A percentile compares a stretch with the other conserved stretches of the same genome.
Conservation (phyloP, 139 green algal species). For the Diplosphaera chodatii region DNA sequence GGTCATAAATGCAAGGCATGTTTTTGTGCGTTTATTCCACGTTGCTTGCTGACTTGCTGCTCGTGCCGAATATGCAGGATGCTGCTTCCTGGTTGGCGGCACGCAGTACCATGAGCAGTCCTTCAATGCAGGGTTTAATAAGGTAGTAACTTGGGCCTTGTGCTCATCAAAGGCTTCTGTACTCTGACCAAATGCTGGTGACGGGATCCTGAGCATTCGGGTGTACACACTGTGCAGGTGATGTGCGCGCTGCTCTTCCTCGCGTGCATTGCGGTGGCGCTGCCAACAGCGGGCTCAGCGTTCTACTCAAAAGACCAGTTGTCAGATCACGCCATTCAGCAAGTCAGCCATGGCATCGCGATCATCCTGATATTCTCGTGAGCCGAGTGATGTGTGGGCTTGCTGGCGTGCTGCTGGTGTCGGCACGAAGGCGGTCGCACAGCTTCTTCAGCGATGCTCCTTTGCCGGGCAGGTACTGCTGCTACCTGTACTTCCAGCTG, state of each 20-base stretch:
- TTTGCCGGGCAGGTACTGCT: conserved; percentile 60
- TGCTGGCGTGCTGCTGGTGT: no score
- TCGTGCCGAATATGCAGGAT: conserved; percentile 39
- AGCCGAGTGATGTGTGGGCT: conserved; percentile 1
- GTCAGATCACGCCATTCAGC: conserved; percentile 20
- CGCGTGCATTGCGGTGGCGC: conserved; percentile 63
- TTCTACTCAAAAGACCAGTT: conserved; percentile 27
- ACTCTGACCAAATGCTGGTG: no score
- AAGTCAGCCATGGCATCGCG: conserved; percentile 52
- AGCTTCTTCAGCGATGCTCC: neutral
- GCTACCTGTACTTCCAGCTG: conserved; percentile 82
- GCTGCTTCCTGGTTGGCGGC: conserved; percentile 79
- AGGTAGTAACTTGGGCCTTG: no score
- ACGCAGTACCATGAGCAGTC: conserved; percentile 58
- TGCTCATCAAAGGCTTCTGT: no score
- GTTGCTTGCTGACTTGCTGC: no score
- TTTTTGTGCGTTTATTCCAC: no score
- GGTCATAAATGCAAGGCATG: no score
- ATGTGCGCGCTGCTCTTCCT: conserved; percentile 73
- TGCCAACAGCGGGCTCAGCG: conserved; percentile 51
- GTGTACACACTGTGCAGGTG: conserved; percentile 19
- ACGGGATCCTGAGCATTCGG: no score
- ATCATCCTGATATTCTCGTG: conserved; percentile 50
- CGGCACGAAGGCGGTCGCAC: no score
- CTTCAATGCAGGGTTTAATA: conserved; percentile 68